phyloP scores from a whole-genome alignment of 306 rosid genomes.

The Casuarina glauca region DNA sequence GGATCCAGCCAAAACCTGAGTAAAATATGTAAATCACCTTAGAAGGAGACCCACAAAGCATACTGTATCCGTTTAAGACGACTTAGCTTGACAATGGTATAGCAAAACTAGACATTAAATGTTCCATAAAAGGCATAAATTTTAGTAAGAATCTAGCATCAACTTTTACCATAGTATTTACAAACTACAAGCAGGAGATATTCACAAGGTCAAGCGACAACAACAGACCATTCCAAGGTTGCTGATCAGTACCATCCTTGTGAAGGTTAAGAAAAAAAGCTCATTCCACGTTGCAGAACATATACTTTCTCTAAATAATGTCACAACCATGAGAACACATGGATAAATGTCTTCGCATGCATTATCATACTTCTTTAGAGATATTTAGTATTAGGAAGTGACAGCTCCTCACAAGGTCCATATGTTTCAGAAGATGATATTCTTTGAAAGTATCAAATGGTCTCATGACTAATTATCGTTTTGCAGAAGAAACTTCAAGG shows the following conservation, averaged over 20 bases:
- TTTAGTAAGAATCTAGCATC: neutral
- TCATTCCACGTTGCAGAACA: neutral
- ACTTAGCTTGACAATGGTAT: neutral
- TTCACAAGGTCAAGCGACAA: neutral
- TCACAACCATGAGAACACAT: neutral
- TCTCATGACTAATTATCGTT: neutral
- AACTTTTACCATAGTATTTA: neutral
- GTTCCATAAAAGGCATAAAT: neutral
- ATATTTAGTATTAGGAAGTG: neutral
- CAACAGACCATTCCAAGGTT: neutral
- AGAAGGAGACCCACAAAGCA: neutral
- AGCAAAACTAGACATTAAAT: neutral
- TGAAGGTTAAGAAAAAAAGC: neutral
- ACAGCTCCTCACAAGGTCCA: neutral
- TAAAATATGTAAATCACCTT: conserved; percentile 11
- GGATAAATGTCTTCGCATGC: neutral
- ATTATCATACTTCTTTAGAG: neutral
- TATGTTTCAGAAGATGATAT: neutral
- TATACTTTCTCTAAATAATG: neutral
- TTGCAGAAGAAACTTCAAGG: conserved; percentile 1
- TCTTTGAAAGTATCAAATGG: neutral
- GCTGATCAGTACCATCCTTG: neutral
- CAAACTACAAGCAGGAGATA: neutral
- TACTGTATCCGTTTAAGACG: neutral
- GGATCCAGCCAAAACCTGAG: conserved; percentile 78